Percentiles rank a stretch among this genome's conserved stretches.
These are phyloP conservation scores for Talaromyces sp. DNA, from an alignment of 2,329 filamentous ascomycete genomes.

Conservation along the genomic window DNA sequence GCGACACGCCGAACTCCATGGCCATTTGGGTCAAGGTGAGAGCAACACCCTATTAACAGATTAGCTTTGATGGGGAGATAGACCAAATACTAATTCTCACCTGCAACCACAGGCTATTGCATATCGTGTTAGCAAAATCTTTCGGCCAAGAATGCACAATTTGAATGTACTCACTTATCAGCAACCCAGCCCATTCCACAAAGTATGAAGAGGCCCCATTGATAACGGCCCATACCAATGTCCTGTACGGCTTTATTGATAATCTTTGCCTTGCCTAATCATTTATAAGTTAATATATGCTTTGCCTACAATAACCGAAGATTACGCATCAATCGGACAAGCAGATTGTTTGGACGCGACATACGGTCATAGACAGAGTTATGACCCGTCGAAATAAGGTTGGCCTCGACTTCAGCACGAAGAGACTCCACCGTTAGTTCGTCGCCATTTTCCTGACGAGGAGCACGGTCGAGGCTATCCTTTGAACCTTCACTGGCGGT, in stretches of 20 bases:
- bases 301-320: neutral
- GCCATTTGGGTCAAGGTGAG: constrained; percentile 65
- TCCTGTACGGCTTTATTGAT: constrained; percentile 85
- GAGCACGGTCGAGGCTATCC: constrained; percentile 33
- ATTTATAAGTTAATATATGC: neutral
- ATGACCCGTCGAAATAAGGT: constrained; percentile 57
- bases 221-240: constrained; percentile 84
- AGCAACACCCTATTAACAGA: constrained; percentile 65
- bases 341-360: no score
- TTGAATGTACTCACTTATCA: constrained; percentile 67
- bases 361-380: constrained; percentile 76
- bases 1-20: constrained; percentile 68
- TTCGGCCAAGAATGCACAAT: neutral
- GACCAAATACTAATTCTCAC: constrained; percentile 34
- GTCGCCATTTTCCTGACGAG: constrained; percentile 41
- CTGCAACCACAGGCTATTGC: constrained; percentile 68
- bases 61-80: neutral
- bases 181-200: constrained; percentile 88
- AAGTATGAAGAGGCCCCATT: constrained; percentile 79
- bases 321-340: no score
- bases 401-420: constrained; percentile 66
- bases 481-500: constrained; percentile 31
- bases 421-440: constrained; percentile 68
- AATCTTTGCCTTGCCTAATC: constrained; percentile 70
- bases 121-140: neutral